Evolutionary conservation across 2,329 filamentous ascomycete genomes (phyloP).

Genomic region (Fusarium ramigenum): DNA sequence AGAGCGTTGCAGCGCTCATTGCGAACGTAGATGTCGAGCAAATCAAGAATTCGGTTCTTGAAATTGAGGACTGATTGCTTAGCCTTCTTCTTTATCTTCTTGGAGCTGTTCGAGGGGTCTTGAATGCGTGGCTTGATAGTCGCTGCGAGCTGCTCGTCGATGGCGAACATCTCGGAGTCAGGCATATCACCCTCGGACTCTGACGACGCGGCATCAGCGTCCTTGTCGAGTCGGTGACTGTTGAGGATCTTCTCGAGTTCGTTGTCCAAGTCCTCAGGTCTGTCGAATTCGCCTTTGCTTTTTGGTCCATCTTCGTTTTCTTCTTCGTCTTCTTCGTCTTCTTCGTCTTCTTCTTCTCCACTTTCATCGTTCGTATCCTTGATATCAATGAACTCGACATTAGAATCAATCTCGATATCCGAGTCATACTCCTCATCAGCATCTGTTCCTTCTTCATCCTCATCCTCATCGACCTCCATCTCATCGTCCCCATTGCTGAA

Average conservation of each 20-base stretch:
- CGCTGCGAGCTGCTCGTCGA: constrained; percentile 84
- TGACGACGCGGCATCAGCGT: constrained; percentile 63
- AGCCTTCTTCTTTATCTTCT: constrained; percentile 86
- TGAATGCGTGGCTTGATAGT: constrained; percentile 85
- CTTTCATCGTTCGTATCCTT: constrained; percentile 54
- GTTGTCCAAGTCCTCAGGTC: constrained; percentile 68
- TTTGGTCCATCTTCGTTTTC: constrained; percentile 54
- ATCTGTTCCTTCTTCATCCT: constrained; percentile 53
- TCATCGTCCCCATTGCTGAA: constrained; percentile 77
- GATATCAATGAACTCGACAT: constrained; percentile 61
- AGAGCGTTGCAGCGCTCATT: constrained; percentile 76
- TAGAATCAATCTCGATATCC: constrained; percentile 60
- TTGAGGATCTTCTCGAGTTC: constrained; percentile 82
- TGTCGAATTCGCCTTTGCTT: constrained; percentile 53
- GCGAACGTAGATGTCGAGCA: constrained; percentile 85
- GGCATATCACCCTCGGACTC: constrained; percentile 85
- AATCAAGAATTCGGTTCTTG: constrained; percentile 91
- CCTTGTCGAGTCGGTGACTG: constrained; percentile 71
- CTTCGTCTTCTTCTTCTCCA: constrained; percentile 56
- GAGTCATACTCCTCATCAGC: constrained; percentile 55
- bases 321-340: constrained; percentile 58
- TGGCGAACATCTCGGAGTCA: constrained; percentile 92
- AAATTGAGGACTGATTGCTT: constrained; percentile 92
- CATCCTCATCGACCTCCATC: constrained; percentile 59
- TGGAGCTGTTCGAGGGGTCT: constrained; percentile 66